phyloP scores from a whole-genome alignment of 2,329 filamentous ascomycete species.

The Calonectria hawksworthii region DNA sequence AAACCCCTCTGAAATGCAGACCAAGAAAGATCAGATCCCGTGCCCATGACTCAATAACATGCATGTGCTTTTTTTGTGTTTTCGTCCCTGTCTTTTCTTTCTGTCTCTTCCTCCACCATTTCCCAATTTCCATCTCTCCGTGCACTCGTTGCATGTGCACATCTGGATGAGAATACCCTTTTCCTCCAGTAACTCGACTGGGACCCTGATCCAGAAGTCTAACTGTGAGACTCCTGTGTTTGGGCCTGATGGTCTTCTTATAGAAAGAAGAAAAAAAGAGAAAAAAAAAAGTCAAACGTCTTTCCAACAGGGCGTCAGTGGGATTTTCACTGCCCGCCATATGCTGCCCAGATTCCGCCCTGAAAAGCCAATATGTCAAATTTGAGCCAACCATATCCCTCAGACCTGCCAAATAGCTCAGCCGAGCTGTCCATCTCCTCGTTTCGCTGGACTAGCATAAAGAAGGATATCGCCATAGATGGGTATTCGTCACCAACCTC shows the following conservation, averaged over 20 bases:
- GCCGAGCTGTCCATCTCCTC: slow-evolving; percentile 24
- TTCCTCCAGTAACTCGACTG: slow-evolving; percentile 2
- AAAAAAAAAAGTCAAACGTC: slow-evolving; percentile 20
- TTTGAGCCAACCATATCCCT: slow-evolving; percentile 25
- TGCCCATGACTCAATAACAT: slow-evolving; percentile 40
- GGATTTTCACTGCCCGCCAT: slow-evolving; percentile 26
- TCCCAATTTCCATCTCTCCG: background rate
- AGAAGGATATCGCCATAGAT: slow-evolving; percentile 32
- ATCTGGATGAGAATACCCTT: background rate
- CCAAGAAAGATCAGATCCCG: slow-evolving; percentile 34
- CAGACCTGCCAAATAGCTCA: slow-evolving; percentile 19
- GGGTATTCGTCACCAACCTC: slow-evolving; percentile 24
- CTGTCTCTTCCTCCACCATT: slow-evolving; percentile 16
- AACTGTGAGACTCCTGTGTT: background rate
- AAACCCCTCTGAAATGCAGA: slow-evolving; percentile 48
- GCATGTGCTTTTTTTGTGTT: slow-evolving; percentile 43
- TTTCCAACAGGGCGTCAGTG: slow-evolving; percentile 40
- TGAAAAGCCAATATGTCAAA: slow-evolving; percentile 38
- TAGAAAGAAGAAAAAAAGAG: slow-evolving; percentile 5
- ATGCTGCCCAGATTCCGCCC: slow-evolving; percentile 32
- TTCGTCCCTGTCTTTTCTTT: slow-evolving; percentile 21
- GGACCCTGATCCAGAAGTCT: slow-evolving; percentile 2
- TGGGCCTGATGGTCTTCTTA: slow-evolving; percentile 19
- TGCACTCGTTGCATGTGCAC: background rate
- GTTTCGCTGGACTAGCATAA: slow-evolving; percentile 30